Base-by-base conservation (phyloP, 2,329 filamentous ascomycete genomes). In the Verticillium longisporum region DNA sequence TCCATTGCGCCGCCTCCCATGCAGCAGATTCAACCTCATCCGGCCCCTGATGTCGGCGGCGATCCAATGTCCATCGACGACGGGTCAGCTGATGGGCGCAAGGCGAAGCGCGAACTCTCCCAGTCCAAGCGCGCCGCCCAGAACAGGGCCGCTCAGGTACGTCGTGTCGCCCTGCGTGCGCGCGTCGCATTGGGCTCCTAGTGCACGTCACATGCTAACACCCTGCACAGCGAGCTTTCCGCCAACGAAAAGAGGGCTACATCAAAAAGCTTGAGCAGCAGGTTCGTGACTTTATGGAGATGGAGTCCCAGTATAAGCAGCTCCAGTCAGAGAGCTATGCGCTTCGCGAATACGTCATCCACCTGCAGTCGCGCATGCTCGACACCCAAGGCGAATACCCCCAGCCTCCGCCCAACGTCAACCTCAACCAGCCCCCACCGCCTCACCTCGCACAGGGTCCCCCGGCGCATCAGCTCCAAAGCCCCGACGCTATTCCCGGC, bases 241-340 rank as follows among this genome's bases (percentile, higher is more conserved):
- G 95, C 53, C 93, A 98, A 77, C 90, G 95, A 65, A 99, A 99
- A 74, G 95, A 99, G 76, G 91, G 91, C 55, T 97, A 99, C 74
- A 99, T 99, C 75, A 96, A 96, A 80, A 96, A 96, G 74, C 84
- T 99, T 6, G 95, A 99, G 76, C 90, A 95, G 72, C 91, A 98
- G 73, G 92, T 97, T 58, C 88, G 91, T 69, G 91, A 95, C 34
- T 90, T 87, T 66, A 83, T 86, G 67, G 83, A 86, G 18, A 85
- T 97, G 75, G 90, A 92, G 66, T 84, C 90, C 64, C 86, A 84
- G 61, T 92, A 86, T 75, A 95, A 96, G 74, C 78, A 83, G n/a
- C 78, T 96, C 32, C 91, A 97, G 71, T 81, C 85, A 33, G 94
- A 99, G 74, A 97, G 97, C 76, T 95, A 93, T 72, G 87, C 90